phyloP scores from a whole-genome alignment of 1,284 basidiomycete genomes.

The Pholiota adiposa region DNA sequence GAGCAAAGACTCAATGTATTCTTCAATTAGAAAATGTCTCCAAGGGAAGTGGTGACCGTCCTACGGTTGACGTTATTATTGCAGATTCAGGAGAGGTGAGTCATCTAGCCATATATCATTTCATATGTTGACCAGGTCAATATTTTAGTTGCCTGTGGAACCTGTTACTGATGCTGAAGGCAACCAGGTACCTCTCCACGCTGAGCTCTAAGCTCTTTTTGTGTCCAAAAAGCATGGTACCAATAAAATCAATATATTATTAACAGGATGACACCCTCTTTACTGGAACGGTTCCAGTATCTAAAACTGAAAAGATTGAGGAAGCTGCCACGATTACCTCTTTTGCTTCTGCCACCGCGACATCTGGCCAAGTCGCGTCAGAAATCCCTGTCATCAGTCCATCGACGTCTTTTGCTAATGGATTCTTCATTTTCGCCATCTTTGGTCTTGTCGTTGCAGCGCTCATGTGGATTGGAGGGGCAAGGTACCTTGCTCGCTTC shows the following conservation, averaged over 20 bases:
- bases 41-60: constrained; percentile 73
- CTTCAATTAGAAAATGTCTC: constrained; percentile 62
- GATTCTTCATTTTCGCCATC: constrained; percentile 50
- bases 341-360: constrained; percentile 16
- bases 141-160: constrained; percentile 65
- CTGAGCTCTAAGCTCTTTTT: constrained; percentile 81
- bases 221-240: constrained; percentile 42
- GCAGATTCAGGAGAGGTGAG: constrained; percentile 82
- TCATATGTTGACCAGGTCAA: constrained; percentile 10
- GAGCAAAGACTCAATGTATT: constrained; percentile 6
- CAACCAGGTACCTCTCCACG: constrained; percentile 89
- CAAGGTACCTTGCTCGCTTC: constrained; percentile 47
- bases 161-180: constrained; percentile 63
- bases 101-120: constrained; percentile 10
- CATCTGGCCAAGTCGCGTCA: constrained; percentile 26
- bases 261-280: constrained; percentile 26
- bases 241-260: constrained; percentile 53
- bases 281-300: constrained; percentile 14
- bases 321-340: constrained; percentile 16
- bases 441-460: constrained; percentile 51
- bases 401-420: constrained; percentile 39
- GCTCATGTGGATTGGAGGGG: constrained; percentile 63
- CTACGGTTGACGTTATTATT: constrained; percentile 76
- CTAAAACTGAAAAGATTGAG: constrained; percentile 19
- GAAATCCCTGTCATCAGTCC: constrained; percentile 23